Percentiles rank a stretch among this genome's conserved stretches.
These are phyloP conservation scores for Cladophialophora yegresii DNA, from an alignment of 2,329 filamentous ascomycete species.

Conservation along the genomic window DNA sequence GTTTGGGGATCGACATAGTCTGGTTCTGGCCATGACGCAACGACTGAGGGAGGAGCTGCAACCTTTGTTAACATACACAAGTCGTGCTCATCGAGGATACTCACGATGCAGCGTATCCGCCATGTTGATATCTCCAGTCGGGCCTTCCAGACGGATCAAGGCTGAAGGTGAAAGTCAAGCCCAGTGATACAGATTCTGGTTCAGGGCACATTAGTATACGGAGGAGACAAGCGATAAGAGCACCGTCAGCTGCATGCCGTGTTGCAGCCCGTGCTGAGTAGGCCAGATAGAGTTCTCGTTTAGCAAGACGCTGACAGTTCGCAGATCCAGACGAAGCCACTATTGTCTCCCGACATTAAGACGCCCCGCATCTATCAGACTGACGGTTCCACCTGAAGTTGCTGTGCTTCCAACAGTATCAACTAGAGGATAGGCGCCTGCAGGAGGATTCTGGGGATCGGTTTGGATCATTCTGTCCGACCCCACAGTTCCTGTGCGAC, in stretches of 20 bases:
- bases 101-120: constrained; percentile 29
- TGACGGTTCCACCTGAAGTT: not conserved
- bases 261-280: not conserved
- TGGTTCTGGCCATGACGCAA: constrained; percentile 38
- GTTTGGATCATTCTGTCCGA: not conserved
- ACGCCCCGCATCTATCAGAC: not conserved
- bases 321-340: not conserved
- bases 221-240: not conserved
- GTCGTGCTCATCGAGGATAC: not conserved
- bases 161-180: not conserved
- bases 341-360: not conserved
- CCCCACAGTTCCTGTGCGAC: not conserved
- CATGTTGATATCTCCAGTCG: constrained; percentile 12
- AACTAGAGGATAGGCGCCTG: not conserved
- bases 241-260: not conserved
- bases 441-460: not conserved
- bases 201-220: not conserved
- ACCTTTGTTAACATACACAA: not conserved
- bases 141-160: not conserved
- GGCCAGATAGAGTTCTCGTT: not conserved
- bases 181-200: not conserved
- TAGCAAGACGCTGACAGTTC: not conserved
- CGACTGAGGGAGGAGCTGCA: constrained; percentile 23
- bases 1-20: constrained; percentile 39
- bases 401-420: not conserved